Conservation (phyloP, 73 alveolate species). For the Uronychia setigera region DNA sequence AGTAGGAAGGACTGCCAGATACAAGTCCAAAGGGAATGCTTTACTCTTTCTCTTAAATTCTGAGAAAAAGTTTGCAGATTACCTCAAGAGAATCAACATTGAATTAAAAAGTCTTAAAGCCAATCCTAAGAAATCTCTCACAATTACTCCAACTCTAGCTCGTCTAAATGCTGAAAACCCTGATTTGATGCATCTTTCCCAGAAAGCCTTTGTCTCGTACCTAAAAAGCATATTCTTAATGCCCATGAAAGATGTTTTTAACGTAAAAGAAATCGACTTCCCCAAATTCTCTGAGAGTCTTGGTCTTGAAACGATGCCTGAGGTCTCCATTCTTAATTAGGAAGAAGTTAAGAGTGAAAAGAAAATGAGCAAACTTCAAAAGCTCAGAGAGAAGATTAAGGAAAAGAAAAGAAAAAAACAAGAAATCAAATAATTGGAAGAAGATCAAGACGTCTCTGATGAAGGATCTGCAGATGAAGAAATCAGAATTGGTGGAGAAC, state of each 20-base stretch:
- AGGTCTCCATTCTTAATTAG: constrained; percentile 62
- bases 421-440: constrained; percentile 26
- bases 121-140: constrained; percentile 78
- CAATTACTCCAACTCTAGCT: constrained; percentile 83
- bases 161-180: constrained; percentile 86
- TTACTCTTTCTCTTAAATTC: constrained; percentile 82
- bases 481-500: constrained; percentile 32
- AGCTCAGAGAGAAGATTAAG: constrained; percentile 56
- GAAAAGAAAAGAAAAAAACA: constrained; percentile 46
- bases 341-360: constrained; percentile 55
- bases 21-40: constrained; percentile 95
- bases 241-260: constrained; percentile 89
- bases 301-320: constrained; percentile 94
- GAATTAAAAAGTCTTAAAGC: constrained; percentile 83
- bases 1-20: constrained; percentile 97
- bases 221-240: constrained; percentile 82
- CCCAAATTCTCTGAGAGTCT: constrained; percentile 86
- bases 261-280: constrained; percentile 66
- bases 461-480: constrained; percentile 61
- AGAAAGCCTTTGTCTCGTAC: constrained; percentile 94
- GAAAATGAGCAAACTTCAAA: constrained; percentile 59
- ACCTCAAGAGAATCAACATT: constrained; percentile 73
- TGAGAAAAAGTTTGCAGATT: constrained; percentile 80
- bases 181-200: constrained; percentile 91
- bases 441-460: constrained; percentile 42